Evolutionary conservation across 2,329 filamentous ascomycete genomes (phyloP).

Genomic region (Neocatenulostroma microsporum): DNA sequence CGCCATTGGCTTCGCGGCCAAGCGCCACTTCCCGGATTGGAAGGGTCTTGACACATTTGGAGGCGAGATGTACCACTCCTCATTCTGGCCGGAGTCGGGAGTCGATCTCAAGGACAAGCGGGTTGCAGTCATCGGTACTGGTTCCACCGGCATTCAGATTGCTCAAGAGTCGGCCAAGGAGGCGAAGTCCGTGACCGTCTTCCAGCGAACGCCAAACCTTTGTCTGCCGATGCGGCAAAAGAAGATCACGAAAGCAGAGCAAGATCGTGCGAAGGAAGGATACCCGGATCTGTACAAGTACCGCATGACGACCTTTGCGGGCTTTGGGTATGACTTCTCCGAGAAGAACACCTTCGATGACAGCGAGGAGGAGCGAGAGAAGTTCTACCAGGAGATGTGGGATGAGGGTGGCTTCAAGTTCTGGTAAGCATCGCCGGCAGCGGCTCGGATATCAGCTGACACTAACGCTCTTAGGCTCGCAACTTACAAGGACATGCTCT

Average conservation of each 20-base stretch:
- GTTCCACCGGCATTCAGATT: conserved; percentile 44
- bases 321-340: conserved; percentile 52
- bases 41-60: no score
- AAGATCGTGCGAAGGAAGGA: conserved; percentile 29
- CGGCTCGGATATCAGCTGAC: conserved; percentile 19
- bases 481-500: conserved; percentile 32
- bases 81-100: no score
- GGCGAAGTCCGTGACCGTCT: conserved; percentile 46
- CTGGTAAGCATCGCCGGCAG: conserved; percentile 23
- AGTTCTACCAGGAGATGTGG: conserved; percentile 27
- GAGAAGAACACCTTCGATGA: conserved; percentile 42
- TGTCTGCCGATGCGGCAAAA: conserved; percentile 53
- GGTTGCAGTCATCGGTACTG: conserved; percentile 27
- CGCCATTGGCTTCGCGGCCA: conserved; percentile 32
- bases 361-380: conserved; percentile 41
- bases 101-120: conserved; percentile 18
- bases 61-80: no score
- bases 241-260: conserved; percentile 31
- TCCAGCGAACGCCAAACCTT: conserved; percentile 50
- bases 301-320: conserved; percentile 45
- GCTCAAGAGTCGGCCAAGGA: conserved; percentile 51
- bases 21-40: no score
- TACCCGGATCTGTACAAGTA: conserved; percentile 18
- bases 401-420: conserved; percentile 36
- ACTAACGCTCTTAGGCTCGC: conserved; percentile 29